phyloP scores from a whole-genome alignment of 345 rosid genomes.

The Linum usitatissimum region DNA sequence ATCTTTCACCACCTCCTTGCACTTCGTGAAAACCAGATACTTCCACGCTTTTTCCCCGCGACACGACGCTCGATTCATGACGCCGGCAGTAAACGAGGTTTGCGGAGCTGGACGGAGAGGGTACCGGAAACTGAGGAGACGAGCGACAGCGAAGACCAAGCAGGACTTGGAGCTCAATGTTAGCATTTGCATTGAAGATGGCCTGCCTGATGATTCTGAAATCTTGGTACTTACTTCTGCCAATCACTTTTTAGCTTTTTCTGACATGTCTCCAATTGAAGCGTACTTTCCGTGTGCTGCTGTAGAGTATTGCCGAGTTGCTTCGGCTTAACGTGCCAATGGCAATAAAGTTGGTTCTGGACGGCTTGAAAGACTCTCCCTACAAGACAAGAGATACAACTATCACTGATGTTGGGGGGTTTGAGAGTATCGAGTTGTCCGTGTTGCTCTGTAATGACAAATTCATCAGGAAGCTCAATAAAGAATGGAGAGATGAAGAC shows the following conservation, averaged over 20 bases:
- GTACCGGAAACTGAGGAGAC: constrained; percentile 51
- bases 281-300: not conserved
- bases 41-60: constrained; percentile 20
- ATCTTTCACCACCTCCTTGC: constrained; percentile 1
- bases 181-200: constrained; percentile 74
- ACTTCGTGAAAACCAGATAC: constrained; percentile 19
- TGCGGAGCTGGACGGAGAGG: constrained; percentile 44
- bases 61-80: not conserved
- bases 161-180: constrained; percentile 66
- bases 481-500: constrained; percentile 95
- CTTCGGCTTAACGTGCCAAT: constrained; percentile 75
- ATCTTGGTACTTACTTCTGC: constrained; percentile 31
- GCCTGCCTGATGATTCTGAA: constrained; percentile 78
- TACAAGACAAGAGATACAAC: constrained; percentile 66
- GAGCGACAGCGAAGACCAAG: constrained; percentile 30
- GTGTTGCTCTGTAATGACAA: constrained; percentile 77
- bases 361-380: constrained; percentile 45
- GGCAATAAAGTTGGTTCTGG: constrained; percentile 74
- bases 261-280: not conserved
- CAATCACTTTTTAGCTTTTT: not conserved
- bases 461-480: constrained; percentile 70
- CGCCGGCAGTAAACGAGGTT: constrained; percentile 10
- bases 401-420: constrained; percentile 59
- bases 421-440: constrained; percentile 61
- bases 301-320: constrained; percentile 79